A percentile compares a stretch with the other conserved stretches of the same genome.
Conservation (phyloP, 2,329 filamentous ascomycete genomes). For the Scedosporium apiospermum region DNA sequence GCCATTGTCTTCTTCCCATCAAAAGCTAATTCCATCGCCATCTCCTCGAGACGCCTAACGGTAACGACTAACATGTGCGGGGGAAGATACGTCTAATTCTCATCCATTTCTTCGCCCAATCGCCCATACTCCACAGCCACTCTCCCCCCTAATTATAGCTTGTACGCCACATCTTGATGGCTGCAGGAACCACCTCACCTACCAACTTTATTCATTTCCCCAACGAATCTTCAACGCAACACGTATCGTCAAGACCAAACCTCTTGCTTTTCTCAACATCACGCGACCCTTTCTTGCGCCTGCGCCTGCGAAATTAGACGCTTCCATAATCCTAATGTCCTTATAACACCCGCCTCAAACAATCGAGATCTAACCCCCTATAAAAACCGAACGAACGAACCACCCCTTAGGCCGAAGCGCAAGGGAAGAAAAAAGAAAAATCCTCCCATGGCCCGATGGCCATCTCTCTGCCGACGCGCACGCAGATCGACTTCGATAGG, state of each 20-base stretch:
- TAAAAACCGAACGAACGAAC: neutral
- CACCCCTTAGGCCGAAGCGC: neutral
- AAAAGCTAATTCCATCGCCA: neutral
- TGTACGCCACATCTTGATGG: neutral
- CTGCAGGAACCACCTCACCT: neutral
- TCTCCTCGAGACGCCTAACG: neutral
- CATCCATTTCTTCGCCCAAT: neutral
- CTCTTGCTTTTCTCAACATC: too few species aligned
- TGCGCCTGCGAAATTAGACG: too few species aligned
- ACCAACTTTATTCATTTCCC: neutral
- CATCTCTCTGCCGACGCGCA: slow-evolving; percentile 6
- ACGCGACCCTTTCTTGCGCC: too few species aligned
- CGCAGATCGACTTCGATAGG: slow-evolving; percentile 10
- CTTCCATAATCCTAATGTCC: too few species aligned
- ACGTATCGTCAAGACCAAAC: too few species aligned
- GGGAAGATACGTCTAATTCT: too few species aligned
- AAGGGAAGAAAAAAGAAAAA: neutral
- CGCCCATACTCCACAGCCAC: neutral
- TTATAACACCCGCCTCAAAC: too few species aligned
- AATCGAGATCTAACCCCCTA: too few species aligned
- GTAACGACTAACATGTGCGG: neutral
- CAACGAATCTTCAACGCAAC: neutral
- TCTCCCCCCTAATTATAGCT: neutral
- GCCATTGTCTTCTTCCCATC: neutral
- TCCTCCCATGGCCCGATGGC: neutral